These are phyloP conservation scores for Jacaranda mimosifolia DNA, from an alignment of 257 asterid genomes.

Conservation along the genomic window DNA sequence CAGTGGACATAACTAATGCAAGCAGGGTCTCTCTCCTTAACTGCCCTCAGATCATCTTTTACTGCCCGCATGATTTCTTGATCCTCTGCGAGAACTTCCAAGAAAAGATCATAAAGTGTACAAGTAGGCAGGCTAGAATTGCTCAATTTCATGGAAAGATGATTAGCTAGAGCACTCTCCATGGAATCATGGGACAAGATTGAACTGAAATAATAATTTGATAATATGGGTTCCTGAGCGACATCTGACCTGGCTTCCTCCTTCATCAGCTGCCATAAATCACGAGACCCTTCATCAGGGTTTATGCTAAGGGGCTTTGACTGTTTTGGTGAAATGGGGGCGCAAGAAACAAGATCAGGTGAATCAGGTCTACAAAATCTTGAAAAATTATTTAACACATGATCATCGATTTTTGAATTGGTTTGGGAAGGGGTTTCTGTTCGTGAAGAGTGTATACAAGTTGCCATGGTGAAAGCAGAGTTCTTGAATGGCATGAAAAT, in stretches of 20 bases:
- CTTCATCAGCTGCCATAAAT: conserved; percentile 71
- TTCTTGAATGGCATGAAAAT: conserved; percentile 23
- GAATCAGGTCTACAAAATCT: conserved; percentile 52
- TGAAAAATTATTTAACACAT: conserved; percentile 49
- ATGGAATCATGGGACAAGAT: conserved; percentile 68
- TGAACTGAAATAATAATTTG: conserved; percentile 60
- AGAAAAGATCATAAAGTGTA: conserved; percentile 63
- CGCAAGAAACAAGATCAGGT: conserved; percentile 53
- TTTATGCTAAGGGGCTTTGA: conserved; percentile 19
- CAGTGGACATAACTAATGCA: conserved; percentile 85
- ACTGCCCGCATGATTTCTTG: conserved; percentile 61
- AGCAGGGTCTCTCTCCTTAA: conserved; percentile 90
- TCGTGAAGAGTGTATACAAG: conserved; percentile 69
- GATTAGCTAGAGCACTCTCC: conserved; percentile 70
- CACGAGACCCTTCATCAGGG: conserved; percentile 31
- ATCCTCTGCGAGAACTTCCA: conserved; percentile 56
- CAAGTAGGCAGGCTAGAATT: conserved; percentile 58
- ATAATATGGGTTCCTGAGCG: conserved; percentile 75
- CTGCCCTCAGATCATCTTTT: conserved; percentile 68
- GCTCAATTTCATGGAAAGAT: conserved; percentile 69
- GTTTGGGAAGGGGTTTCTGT: conserved; percentile 50
- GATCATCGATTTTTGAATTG: conserved; percentile 45
- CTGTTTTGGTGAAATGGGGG: conserved; percentile 41
- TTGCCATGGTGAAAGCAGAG: conserved; percentile 56
- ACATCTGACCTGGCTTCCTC: conserved; percentile 75